Conservation (phyloP, 1,284 basidiomycete species). For the Wallemia hederae region DNA sequence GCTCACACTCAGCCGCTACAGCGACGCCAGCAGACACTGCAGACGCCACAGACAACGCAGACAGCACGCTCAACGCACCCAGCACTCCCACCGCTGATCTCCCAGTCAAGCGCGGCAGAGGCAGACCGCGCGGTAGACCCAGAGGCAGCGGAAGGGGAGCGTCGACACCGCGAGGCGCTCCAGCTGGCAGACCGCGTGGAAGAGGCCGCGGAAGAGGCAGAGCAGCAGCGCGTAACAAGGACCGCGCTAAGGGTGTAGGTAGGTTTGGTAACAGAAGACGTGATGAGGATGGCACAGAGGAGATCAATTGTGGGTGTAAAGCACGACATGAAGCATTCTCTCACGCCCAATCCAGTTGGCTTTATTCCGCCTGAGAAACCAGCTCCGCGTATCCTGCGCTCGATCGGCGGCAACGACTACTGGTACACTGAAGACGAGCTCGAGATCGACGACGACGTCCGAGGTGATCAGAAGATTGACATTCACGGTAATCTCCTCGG, state of each 20-base stretch:
- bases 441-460: constrained; percentile 47
- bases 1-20: constrained; percentile 2
- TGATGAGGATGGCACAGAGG: constrained; percentile 13
- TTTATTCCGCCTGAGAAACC: constrained; percentile 14
- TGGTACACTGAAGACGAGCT: constrained; percentile 68
- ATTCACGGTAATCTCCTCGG: constrained; percentile 50
- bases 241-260: background rate
- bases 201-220: background rate
- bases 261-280: constrained; percentile 2
- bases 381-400: constrained; percentile 35
- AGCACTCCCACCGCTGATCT: too few relatives aligned
- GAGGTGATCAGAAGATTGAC: constrained; percentile 78
- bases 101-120: background rate
- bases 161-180: background rate
- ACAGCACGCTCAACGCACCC: constrained; percentile 3
- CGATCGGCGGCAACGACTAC: constrained; percentile 43
- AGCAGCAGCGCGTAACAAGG: background rate
- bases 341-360: constrained; percentile 4
- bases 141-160: background rate
- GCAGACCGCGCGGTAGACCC: background rate
- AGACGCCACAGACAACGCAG: constrained; percentile 2
- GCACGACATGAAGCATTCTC: constrained; percentile 2
- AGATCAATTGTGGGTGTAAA: constrained; percentile 6
- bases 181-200: background rate
- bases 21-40: constrained; percentile 3